These are phyloP conservation scores for Fusarium papillatum DNA, from an alignment of 2,329 filamentous ascomycete species.

Conservation along the genomic window DNA sequence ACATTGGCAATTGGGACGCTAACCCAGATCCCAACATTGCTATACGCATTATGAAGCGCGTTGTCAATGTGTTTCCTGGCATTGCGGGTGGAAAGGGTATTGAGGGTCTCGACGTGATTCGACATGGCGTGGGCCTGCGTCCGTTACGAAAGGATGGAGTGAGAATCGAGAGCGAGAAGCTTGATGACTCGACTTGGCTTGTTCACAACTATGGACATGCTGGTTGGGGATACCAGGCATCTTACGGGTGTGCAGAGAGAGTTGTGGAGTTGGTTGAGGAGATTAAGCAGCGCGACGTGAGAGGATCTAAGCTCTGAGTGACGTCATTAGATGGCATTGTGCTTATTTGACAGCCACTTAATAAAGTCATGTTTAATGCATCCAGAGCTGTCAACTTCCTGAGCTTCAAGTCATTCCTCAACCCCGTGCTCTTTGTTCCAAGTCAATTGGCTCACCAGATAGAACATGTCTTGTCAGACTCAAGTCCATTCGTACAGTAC, in stretches of 20 bases:
- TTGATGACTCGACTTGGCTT: slow-evolving; percentile 66
- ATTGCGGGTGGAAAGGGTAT: slow-evolving; percentile 76
- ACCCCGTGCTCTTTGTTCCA: neutral
- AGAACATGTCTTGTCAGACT: too few species aligned
- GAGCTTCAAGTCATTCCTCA: neutral
- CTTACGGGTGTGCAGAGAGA: neutral
- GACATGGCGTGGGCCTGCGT: slow-evolving; percentile 85
- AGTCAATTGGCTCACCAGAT: too few species aligned
- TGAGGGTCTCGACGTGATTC: slow-evolving; percentile 78
- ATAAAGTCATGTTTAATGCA: neutral
- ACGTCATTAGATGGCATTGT: neutral
- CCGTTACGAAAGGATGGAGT: slow-evolving; percentile 81
- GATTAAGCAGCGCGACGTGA: neutral
- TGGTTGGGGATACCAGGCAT: neutral
- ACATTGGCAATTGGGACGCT: slow-evolving; percentile 83
- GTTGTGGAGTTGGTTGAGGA: neutral
- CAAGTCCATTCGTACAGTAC: neutral
- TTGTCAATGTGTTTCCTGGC: slow-evolving; percentile 73
- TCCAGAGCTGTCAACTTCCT: neutral
- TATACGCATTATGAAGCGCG: slow-evolving; percentile 83
- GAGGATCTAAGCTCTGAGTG: neutral
- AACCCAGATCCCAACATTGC: slow-evolving; percentile 83
- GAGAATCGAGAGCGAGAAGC: slow-evolving; percentile 73
- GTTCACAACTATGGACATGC: slow-evolving; percentile 79
- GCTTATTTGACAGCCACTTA: too few species aligned